phyloP scores from a whole-genome alignment of 1,284 basidiomycete species.

The Phenoliferia sp. region DNA sequence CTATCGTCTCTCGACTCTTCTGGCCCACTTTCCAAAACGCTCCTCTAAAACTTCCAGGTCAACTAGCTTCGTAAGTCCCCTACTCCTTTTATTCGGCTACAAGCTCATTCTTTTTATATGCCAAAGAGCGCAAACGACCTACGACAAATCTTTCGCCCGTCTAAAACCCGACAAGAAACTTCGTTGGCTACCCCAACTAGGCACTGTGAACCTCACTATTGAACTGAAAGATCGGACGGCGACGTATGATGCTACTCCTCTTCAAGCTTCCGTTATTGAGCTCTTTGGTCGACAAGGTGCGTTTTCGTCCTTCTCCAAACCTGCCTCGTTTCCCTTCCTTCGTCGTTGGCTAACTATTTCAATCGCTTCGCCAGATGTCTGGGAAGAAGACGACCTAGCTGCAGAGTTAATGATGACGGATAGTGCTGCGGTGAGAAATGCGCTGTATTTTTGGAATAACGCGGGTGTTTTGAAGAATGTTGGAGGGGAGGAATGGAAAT shows the following conservation, averaged over 20 bases:
- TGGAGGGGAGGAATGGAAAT: constrained; percentile 28
- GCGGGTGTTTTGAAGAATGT: constrained; percentile 62
- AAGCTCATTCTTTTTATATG: background rate
- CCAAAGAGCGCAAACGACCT: constrained; percentile 63
- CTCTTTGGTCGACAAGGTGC: constrained; percentile 67
- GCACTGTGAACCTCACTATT: constrained; percentile 69
- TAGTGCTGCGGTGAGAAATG: constrained; percentile 59
- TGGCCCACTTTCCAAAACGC: constrained; percentile 79
- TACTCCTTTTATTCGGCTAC: background rate
- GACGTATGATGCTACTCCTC: constrained; percentile 68
- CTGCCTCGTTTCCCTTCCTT: too few relatives aligned
- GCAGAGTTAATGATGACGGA: constrained; percentile 61
- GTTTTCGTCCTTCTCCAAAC: constrained; percentile 24
- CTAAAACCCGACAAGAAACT: constrained; percentile 89
- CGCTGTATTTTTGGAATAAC: constrained; percentile 75
- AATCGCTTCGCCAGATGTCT: constrained; percentile 51
- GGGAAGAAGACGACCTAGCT: constrained; percentile 64
- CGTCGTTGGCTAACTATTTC: background rate
- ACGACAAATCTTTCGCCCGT: constrained; percentile 65
- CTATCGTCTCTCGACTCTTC: constrained; percentile 85
- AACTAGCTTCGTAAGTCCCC: constrained; percentile 62
- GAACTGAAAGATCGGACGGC: constrained; percentile 73
- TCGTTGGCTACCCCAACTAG: constrained; percentile 78
- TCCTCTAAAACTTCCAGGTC: constrained; percentile 71
- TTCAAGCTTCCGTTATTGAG: constrained; percentile 85